phyloP scores from a whole-genome alignment of 345 rosid species.

The Sisymbrium irio region DNA sequence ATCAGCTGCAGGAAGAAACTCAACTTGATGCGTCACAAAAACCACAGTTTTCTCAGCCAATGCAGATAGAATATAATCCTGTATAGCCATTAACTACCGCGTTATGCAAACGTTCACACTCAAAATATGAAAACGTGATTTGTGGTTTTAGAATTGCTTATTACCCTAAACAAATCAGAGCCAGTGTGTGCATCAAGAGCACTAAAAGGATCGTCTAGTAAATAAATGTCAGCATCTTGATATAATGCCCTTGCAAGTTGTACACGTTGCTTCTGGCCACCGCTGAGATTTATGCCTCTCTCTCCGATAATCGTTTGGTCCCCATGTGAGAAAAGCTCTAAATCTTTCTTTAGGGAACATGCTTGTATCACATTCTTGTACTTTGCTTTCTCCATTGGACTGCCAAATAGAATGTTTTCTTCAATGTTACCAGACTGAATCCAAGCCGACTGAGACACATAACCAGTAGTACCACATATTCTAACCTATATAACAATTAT shows the following conservation, averaged over 20 bases:
- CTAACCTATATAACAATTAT: slow-evolving; percentile 61
- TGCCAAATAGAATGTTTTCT: slow-evolving; percentile 97
- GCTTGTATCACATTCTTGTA: slow-evolving; percentile 92
- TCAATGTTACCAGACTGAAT: slow-evolving; percentile 99
- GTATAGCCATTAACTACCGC: slow-evolving; percentile 37
- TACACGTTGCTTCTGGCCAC: slow-evolving; percentile 98
- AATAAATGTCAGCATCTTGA: slow-evolving; percentile 97
- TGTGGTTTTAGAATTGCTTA: slow-evolving; percentile 2
- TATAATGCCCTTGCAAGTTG: slow-evolving; percentile 99
- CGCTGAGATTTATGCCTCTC: slow-evolving; percentile 97
- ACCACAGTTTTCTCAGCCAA: slow-evolving; percentile 82
- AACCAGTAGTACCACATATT: slow-evolving; percentile 91
- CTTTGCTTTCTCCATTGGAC: slow-evolving; percentile 88
- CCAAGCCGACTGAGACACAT: slow-evolving; percentile 99
- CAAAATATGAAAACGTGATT: background rate
- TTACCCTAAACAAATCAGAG: slow-evolving; percentile 93
- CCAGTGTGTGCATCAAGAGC: slow-evolving; percentile 99
- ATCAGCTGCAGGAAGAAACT: slow-evolving; percentile 93
- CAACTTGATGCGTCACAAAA: slow-evolving; percentile 99
- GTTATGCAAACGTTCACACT: slow-evolving; percentile 15
- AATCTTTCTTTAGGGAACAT: slow-evolving; percentile 89
- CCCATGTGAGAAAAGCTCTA: slow-evolving; percentile 97
- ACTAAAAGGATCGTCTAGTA: slow-evolving; percentile 99
- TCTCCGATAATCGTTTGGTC: slow-evolving; percentile 99
- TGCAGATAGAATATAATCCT: slow-evolving; percentile 94